These are phyloP conservation scores for Septoria linicola DNA, from an alignment of 2,329 filamentous ascomycete species.

Conservation along the genomic window DNA sequence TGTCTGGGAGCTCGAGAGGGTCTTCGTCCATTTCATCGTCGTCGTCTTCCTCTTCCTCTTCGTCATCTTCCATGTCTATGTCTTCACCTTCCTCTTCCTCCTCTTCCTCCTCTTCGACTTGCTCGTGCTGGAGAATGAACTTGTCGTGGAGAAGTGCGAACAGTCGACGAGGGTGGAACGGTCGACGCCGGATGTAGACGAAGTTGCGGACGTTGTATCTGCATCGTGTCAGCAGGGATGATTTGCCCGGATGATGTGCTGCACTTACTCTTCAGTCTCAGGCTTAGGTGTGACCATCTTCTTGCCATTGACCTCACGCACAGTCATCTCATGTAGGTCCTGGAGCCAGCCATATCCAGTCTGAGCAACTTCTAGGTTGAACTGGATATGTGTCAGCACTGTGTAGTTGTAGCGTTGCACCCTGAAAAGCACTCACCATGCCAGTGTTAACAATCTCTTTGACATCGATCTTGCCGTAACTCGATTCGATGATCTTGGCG, in stretches of 20 bases:
- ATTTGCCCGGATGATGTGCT: conserved; percentile 27
- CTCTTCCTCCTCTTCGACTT: conserved; percentile 38
- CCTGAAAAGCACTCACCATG: conserved; percentile 29
- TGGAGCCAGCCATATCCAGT: conserved; percentile 68
- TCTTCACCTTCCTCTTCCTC: conserved; percentile 31
- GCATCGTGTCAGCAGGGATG: background rate
- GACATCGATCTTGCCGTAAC: conserved; percentile 60
- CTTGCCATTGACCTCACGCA: conserved; percentile 55
- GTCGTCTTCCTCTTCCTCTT: conserved; percentile 23
- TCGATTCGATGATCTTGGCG: conserved; percentile 63
- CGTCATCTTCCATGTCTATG: conserved; percentile 26
- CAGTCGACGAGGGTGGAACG: conserved; percentile 44
- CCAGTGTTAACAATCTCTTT: conserved; percentile 64
- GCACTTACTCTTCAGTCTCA: conserved; percentile 65
- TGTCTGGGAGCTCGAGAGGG: conserved; percentile 34
- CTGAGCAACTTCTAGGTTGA: conserved; percentile 63
- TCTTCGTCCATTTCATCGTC: conserved; percentile 40
- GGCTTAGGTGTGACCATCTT: conserved; percentile 64
- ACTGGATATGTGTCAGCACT: conserved; percentile 36
- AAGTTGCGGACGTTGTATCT: conserved; percentile 68
- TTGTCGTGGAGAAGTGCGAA: conserved; percentile 45
- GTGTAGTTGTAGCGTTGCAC: background rate
- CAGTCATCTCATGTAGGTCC: conserved; percentile 66
- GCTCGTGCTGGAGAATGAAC: conserved; percentile 45
- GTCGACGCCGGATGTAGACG: conserved; percentile 60